Evolutionary conservation across 805 yeast species (phyloP), one percentile per base, ranked within the genome.

Genomic region (Ogataea trehaloabstinens): DNA sequence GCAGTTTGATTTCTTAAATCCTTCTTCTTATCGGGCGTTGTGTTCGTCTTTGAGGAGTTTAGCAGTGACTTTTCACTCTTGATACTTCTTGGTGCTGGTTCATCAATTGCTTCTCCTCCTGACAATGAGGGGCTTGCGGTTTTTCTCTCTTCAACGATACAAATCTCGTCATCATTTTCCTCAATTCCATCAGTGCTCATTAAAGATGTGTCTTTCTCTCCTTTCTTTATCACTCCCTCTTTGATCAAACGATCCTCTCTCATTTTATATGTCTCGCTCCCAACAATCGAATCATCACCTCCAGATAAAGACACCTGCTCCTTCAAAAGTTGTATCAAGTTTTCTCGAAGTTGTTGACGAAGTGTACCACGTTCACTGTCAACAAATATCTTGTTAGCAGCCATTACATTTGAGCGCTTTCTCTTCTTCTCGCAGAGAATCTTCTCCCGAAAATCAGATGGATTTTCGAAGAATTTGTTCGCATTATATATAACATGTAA

Each of bases 401-500:
- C 6, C 3, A 37, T 38, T 2, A 37, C 18, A 15, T 38, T 37
- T 4, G 35, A 24, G 13, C 46, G 32, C 21, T 44, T 41, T 19
- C 44, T 42, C 20, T 39, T 40, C 39, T 46, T 53, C 11, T 42
- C 46, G 17, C 37, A 27, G 10, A 56, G 41, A 16, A 59, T 46
- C 16, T 43, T 42, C 8, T 37, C 35, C 15, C 38, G 35, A 36
- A 86, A 80, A 18, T 57, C 66, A 0, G 49, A 49, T 0, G 79
- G 76, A 28, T 74, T 61, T 18, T 64, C 63, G 32, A 82, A 66
- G 61, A 86, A 80, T 45, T 73, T 76, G 40, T 69, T 66, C 10
- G 82, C 71, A 51, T 85, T 89, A 49, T 82, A 82, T 12, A 93
- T 82, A 2, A 91, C 85, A 63, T 86, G 96, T 16, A 93, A 78